Conservation (phyloP, 1,139 yeast genomes). For the Saccharomycopsis phalli region DNA sequence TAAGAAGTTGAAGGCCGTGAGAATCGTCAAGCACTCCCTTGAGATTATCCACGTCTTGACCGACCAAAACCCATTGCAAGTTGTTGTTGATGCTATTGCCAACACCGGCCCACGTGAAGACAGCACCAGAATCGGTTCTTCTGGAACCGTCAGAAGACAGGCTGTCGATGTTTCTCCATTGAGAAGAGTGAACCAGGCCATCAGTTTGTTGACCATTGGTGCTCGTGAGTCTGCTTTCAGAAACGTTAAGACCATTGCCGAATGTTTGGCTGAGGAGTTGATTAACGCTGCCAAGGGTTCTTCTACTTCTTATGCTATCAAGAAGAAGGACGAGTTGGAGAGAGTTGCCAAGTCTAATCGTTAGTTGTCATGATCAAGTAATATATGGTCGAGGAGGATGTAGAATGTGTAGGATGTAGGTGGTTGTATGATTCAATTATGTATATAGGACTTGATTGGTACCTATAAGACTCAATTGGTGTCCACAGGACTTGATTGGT, state of each 20-base stretch:
- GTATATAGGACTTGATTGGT: too few relatives aligned
- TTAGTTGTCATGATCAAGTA: too few relatives aligned
- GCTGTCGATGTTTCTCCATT: slow-evolving; percentile 99
- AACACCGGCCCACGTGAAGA: slow-evolving; percentile 99
- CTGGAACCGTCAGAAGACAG: slow-evolving; percentile 99
- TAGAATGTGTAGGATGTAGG: too few relatives aligned
- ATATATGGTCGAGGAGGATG: too few relatives aligned
- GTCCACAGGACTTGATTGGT: slow-evolving; percentile 4
- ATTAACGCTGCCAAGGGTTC: slow-evolving; percentile 99
- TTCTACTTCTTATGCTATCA: slow-evolving; percentile 99
- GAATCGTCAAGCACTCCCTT: slow-evolving; percentile 98
- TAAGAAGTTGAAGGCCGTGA: slow-evolving; percentile 99
- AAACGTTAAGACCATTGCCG: slow-evolving; percentile 99
- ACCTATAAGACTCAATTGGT: slow-evolving; percentile 5
- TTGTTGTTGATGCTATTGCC: slow-evolving; percentile 97
- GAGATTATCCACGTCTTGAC: slow-evolving; percentile 97
- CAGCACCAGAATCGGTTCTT: slow-evolving; percentile 99
- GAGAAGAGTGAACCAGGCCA: slow-evolving; percentile 99
- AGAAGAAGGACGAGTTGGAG: slow-evolving; percentile 99
- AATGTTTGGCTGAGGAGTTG: slow-evolving; percentile 99
- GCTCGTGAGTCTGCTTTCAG: slow-evolving; percentile 99
- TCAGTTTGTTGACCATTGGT: slow-evolving; percentile 97
- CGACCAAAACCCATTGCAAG: slow-evolving; percentile 99
- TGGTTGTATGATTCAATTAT: too few relatives aligned
- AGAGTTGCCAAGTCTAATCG: slow-evolving; percentile 99